Conservation (phyloP, 2,329 filamentous ascomycete genomes). For the Chaetomium strumarium region DNA sequence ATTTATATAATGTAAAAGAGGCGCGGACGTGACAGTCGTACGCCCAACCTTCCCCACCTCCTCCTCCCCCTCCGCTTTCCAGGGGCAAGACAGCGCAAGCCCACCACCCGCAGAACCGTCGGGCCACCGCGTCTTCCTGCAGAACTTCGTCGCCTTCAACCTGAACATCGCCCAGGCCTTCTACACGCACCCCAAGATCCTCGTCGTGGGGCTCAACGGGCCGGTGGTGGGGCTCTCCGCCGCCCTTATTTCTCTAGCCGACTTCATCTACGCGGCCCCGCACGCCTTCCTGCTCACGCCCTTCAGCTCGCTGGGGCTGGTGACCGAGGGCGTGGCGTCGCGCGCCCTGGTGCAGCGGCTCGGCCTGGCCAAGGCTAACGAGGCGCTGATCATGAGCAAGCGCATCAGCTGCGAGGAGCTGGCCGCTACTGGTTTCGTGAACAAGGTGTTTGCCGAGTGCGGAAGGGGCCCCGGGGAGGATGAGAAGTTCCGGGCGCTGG, state of each 20-base stretch:
- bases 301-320: constrained; percentile 83
- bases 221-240: constrained; percentile 85
- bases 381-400: constrained; percentile 88
- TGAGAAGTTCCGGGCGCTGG: constrained; percentile 62
- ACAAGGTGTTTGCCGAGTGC: constrained; percentile 64
- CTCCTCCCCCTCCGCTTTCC: background rate
- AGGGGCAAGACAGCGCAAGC: background rate
- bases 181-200: constrained; percentile 89
- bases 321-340: constrained; percentile 80
- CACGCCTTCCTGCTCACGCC: constrained; percentile 83
- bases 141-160: constrained; percentile 75
- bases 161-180: constrained; percentile 85
- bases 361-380: constrained; percentile 77
- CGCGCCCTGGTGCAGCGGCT: constrained; percentile 73
- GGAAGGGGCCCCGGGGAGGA: constrained; percentile 49
- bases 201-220: constrained; percentile 85
- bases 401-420: constrained; percentile 69
- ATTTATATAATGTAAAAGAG: constrained; percentile 49
- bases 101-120: no score
- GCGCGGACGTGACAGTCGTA: constrained; percentile 66
- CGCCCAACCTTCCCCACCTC: constrained; percentile 26
- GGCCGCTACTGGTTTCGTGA: constrained; percentile 73
- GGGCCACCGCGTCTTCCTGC: constrained; percentile 52
- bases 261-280: constrained; percentile 86
- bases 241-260: constrained; percentile 73